A percentile compares a stretch with the other conserved stretches of the same genome.
phyloP scores from a whole-genome alignment of 139 green algal genomes.

The Tetradesmus lagerheimii region DNA sequence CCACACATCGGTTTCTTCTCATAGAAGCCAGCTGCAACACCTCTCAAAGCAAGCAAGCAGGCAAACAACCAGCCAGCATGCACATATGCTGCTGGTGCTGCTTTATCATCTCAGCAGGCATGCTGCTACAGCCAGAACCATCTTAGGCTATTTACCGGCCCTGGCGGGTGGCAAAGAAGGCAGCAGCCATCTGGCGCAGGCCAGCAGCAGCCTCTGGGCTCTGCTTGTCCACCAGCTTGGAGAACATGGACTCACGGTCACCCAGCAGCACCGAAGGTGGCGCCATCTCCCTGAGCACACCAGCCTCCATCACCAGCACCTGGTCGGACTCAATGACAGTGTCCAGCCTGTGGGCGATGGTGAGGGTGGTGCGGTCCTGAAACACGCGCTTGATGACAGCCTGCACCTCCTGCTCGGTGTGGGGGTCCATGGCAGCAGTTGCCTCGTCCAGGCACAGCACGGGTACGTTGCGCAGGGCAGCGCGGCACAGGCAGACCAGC shows the following conservation, averaged over 20 bases:
- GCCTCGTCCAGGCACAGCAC: constrained; percentile 84
- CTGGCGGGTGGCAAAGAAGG: constrained; percentile 36
- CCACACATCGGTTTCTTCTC: background rate
- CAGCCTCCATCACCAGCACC: constrained; percentile 75
- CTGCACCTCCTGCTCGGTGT: constrained; percentile 81
- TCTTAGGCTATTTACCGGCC: background rate
- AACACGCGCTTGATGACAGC: constrained; percentile 68
- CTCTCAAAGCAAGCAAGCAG: background rate
- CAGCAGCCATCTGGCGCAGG: constrained; percentile 65
- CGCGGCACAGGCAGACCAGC: constrained; percentile 83
- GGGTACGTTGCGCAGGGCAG: constrained; percentile 71
- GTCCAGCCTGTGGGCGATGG: constrained; percentile 79
- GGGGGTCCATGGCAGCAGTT: constrained; percentile 80
- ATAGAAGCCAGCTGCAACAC: background rate
- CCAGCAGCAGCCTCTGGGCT: constrained; percentile 56
- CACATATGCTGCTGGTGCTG: background rate
- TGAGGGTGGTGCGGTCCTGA: constrained; percentile 74
- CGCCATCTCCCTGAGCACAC: constrained; percentile 72
- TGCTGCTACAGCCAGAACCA: background rate
- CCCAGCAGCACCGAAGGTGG: constrained; percentile 60
- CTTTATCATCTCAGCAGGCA: background rate
- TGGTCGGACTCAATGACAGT: constrained; percentile 84
- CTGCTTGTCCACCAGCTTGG: constrained; percentile 69
- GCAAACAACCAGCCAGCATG: background rate
- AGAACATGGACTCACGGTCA: constrained; percentile 64